Base-by-base conservation (phyloP, 1,284 basidiomycete genomes). In the Gastroboletus turbinatus region DNA sequence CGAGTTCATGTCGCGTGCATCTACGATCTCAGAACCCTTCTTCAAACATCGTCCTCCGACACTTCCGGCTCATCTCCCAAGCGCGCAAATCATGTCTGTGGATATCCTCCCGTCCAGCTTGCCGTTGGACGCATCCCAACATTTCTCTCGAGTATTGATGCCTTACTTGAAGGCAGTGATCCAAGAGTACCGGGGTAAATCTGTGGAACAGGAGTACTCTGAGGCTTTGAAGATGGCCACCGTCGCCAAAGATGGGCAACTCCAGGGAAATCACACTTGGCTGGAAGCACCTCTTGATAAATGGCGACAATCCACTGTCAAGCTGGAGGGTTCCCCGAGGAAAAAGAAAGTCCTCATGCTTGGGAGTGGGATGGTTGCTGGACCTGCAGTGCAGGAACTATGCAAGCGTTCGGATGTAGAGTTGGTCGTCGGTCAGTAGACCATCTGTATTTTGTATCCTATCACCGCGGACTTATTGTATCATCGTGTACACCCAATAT, bases 341-440 rank as follows among this genome's bases (percentile, higher is more conserved):
- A 85, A 85, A 76, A 90, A 88, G 74, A 84, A 78, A 62, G 80
- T 96, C 1, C 73, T 98, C 29, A 77, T 98, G 61, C 80, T 97
- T 5, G 95, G 95, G 11, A 92, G 90, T 53, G 96, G 95, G 19
- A 94, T 96, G 84, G 95, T 96, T 23, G 92, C 93, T 14, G 87
- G 87, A 4, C 94, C 93, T 13, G 88, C 88, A 9, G 86, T 93
- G 7, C 83, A 90, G 58, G 84, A 90, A 67, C 82, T 96, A 49
- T 75, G 82, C 67, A 70, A 78, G 63, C 72, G 78, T 46, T 60
- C 65, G 0, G 88, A 91, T 60, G 74, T 94, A 0, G 76, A 84
- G 50, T 72, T 96, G 30, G 71, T 89, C 3, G 82, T 95, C 60
- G 93, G 92, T 93, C 57, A 66, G 88, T 80, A 51, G 16, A 46